Percentiles rank a stretch among this genome's conserved stretches.
Evolutionary conservation across 371 early-diverging fungal genomes (phyloP).

Genomic region (Amoeboradix gromovi): DNA sequence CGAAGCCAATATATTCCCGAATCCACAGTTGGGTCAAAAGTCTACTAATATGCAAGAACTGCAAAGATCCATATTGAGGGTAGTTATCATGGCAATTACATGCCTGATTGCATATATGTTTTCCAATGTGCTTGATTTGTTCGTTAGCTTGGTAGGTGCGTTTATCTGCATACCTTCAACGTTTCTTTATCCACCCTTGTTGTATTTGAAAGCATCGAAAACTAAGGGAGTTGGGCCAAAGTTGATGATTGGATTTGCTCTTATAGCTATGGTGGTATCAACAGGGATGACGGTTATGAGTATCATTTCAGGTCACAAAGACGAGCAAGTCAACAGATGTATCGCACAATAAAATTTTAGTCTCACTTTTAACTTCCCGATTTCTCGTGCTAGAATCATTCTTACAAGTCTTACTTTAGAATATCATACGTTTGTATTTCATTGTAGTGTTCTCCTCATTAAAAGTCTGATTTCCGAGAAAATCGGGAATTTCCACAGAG

Average conservation of each 20-base stretch:
- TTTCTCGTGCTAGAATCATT: no score
- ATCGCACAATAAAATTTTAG: background rate
- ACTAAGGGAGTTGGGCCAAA: constrained; percentile 21
- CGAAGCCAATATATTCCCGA: constrained; percentile 21
- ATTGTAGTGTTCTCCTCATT: no score
- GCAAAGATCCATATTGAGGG: background rate
- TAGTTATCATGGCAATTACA: background rate
- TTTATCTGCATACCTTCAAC: constrained; percentile 34
- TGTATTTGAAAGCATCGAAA: constrained; percentile 26
- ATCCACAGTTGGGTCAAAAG: constrained; percentile 14
- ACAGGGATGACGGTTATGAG: background rate
- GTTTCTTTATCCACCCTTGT: constrained; percentile 24
- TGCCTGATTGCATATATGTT: constrained; percentile 37
- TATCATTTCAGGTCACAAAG: background rate
- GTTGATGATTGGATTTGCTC: constrained; percentile 31
- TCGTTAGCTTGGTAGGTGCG: constrained; percentile 61
- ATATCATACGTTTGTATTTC: no score
- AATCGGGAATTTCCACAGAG: no score
- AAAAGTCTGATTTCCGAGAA: no score
- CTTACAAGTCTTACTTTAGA: no score
- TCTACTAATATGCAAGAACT: background rate
- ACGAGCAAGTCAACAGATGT: background rate
- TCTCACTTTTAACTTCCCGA: no score
- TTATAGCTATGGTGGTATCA: constrained; percentile 18
- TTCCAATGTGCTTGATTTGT: constrained; percentile 47